These are phyloP conservation scores for Kernera saxatilis DNA, from an alignment of 345 rosid species.

Conservation along the genomic window DNA sequence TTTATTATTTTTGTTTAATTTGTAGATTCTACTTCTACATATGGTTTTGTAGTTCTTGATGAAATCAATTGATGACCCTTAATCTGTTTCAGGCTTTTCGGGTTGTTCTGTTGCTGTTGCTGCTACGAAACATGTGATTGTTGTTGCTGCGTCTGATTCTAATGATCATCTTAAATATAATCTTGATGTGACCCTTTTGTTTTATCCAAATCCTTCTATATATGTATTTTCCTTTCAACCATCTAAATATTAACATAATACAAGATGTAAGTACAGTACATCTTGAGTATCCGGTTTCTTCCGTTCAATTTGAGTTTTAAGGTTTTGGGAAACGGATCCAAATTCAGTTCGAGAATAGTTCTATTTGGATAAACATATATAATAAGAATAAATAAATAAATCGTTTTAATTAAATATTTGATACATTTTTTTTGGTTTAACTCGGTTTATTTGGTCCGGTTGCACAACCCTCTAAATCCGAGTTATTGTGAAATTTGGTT, in stretches of 20 bases:
- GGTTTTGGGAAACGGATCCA: no score
- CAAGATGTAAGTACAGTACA: no score
- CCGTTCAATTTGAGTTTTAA: no score
- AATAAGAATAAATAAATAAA: neutral
- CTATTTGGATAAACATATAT: neutral
- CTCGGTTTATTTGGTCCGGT: no score
- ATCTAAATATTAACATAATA: no score
- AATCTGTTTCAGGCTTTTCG: slow-evolving; percentile 5
- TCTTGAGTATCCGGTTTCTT: no score
- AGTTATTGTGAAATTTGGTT: no score
- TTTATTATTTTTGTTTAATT: neutral
- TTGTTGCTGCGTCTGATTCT: slow-evolving; percentile 28
- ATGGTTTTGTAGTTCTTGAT: neutral
- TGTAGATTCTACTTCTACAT: neutral
- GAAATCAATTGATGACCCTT: neutral
- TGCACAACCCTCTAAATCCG: no score
- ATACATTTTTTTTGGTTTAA: no score
- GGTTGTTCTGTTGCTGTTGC: slow-evolving; percentile 29
- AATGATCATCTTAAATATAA: neutral
- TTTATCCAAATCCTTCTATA: neutral
- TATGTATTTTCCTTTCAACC: neutral
- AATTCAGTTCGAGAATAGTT: neutral
- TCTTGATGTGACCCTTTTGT: neutral
- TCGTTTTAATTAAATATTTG: neutral
- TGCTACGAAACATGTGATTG: slow-evolving; percentile 13